Evolutionary conservation across 225 moss, liverwort and hornwort genomes (phyloP), one percentile per base, ranked within the genome.

Genomic region (Marchantia polymorpha): DNA sequence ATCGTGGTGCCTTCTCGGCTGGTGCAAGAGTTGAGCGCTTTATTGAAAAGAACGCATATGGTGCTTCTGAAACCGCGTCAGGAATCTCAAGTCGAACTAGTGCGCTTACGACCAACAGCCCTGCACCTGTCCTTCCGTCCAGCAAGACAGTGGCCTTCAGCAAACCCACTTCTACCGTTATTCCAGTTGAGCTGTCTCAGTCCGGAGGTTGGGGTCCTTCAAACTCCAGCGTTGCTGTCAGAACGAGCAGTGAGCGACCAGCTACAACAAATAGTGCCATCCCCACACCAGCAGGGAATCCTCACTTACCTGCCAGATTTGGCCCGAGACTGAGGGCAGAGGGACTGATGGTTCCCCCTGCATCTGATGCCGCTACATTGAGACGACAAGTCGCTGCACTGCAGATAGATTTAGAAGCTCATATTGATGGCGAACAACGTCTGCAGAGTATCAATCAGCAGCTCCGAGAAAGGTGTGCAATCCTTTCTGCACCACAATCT

Each of bases 361-460:
- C 95, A 67, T 95, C 94, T 71, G 94, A 95, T 86, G 94, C 94
- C 52, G 94, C 94, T 74, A 95, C 94, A 20, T 89, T 95, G 86
- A 89, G 94, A 77, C 91, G 94, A 20, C 94, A 95, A 85, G 94
- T 95, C 69, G 93, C 94, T 73, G 94, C 93, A n/a, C 81, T 95
- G 90, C 94, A 95, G 74, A 89, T 95, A 80, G 94, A 95, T 81
- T 87, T 95, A 82, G 94, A 95, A 80, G 94, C 94, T 59, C 94
- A 95, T 80, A 93, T 95, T 87, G 94, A 95, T 83, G 94, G 94
- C 26, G 94, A 95, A 82, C 89, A 93, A 78, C 85, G 93, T 11
- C 82, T 95, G 82, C 93, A 95, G 65, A 91, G 90, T 49, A 95
- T 95, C 74, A 95, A 95, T 81, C 94, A 93, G 73, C 93, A 93